These are phyloP conservation scores for Barnettozyma pratensis DNA, from an alignment of 805 yeast genomes.

Conservation along the genomic window DNA sequence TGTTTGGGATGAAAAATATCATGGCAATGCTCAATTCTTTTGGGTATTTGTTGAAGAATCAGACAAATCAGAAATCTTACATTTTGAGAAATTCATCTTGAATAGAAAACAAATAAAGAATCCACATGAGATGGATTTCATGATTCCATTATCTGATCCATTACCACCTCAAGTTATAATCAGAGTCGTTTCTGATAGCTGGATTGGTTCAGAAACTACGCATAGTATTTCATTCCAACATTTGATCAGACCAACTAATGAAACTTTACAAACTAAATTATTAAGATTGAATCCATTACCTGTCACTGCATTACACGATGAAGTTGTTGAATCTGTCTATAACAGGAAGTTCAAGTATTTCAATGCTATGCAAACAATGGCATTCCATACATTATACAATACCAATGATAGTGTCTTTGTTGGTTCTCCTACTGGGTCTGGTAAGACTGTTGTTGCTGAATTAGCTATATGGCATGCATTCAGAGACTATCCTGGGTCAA, in stretches of 20 bases:
- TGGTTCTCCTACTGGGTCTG: constrained; percentile 98
- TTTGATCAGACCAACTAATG: constrained; percentile 81
- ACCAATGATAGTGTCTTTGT: constrained; percentile 75
- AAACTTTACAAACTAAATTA: constrained; percentile 77
- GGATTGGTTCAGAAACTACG: constrained; percentile 81
- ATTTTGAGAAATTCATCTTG: constrained; percentile 75
- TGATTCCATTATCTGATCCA: constrained; percentile 88
- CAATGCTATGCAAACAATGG: constrained; percentile 99
- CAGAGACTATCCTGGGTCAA: constrained; percentile 77
- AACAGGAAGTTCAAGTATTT: constrained; percentile 68
- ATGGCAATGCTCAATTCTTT: constrained; percentile 80
- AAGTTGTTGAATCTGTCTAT: constrained; percentile 64
- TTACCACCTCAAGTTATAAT: constrained; percentile 85
- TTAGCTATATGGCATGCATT: constrained; percentile 97
- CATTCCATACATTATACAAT: constrained; percentile 84
- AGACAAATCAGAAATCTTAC: constrained; percentile 65
- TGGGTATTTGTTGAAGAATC: constrained; percentile 94
- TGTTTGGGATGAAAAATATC: constrained; percentile 75
- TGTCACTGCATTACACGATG: constrained; percentile 67
- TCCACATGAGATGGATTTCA: constrained; percentile 76
- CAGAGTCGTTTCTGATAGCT: constrained; percentile 72
- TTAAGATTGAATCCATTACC: constrained; percentile 84
- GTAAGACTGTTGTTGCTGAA: constrained; percentile 96
- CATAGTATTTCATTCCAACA: constrained; percentile 86
- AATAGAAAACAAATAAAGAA: constrained; percentile 49